phyloP scores from a whole-genome alignment of 176 grass and related monocot species.

The Oryza brachyantha region DNA sequence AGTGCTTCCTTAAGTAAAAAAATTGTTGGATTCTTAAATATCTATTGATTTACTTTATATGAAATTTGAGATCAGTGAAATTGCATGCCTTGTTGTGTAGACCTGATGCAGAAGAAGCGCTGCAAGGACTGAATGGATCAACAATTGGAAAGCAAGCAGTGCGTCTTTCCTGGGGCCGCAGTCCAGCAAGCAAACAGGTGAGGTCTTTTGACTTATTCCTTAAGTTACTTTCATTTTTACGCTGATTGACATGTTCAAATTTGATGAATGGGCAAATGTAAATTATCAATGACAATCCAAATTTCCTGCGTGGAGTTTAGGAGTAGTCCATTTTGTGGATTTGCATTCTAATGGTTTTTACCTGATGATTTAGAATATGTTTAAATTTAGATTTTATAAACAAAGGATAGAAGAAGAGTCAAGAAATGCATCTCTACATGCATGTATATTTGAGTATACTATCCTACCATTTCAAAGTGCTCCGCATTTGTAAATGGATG shows the following conservation, averaged over 20 bases:
- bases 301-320: background rate
- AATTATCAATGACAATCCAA: background rate
- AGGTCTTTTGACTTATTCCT: slow-evolving; percentile 3
- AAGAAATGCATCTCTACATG: background rate
- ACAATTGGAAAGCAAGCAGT: slow-evolving; percentile 82
- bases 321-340: background rate
- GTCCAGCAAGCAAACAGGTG: slow-evolving; percentile 89
- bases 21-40: background rate
- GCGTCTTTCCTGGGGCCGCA: slow-evolving; percentile 90
- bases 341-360: background rate
- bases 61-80: slow-evolving; percentile 12
- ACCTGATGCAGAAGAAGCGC: slow-evolving; percentile 94
- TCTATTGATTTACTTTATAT: background rate
- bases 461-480: background rate
- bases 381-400: background rate
- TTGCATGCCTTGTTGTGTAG: slow-evolving; percentile 29
- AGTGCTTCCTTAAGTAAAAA: slow-evolving; percentile 2
- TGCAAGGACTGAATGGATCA: slow-evolving; percentile 77
- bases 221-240: background rate
- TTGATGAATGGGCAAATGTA: background rate
- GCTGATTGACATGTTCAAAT: background rate
- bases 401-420: background rate
- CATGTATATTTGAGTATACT: background rate
- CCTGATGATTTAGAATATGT: background rate
- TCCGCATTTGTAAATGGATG: background rate